phyloP scores from a whole-genome alignment of 163 green algal genomes.

The Chlamydomonas reinhardtii region DNA sequence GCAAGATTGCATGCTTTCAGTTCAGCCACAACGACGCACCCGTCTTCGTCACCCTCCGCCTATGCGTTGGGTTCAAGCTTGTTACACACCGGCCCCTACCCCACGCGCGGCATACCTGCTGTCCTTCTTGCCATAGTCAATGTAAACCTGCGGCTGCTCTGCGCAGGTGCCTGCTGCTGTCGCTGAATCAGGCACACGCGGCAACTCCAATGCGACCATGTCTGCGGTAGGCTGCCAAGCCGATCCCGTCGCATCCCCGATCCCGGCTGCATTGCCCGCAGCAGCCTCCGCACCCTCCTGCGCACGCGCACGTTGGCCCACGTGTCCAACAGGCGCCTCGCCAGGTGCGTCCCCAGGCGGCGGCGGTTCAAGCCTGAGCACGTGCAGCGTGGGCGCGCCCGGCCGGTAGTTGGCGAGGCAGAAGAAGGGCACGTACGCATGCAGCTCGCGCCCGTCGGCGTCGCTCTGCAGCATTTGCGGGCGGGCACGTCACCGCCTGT shows the following conservation, averaged over 20 bases:
- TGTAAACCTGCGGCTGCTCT: constrained; percentile 41
- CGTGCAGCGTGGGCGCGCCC: background rate
- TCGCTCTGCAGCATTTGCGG: background rate
- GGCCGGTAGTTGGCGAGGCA: constrained; percentile 60
- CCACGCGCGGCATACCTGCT: too few species aligned
- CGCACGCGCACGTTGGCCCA: too few species aligned
- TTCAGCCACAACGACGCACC: too few species aligned
- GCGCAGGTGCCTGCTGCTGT: background rate
- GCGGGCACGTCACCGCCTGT: too few species aligned
- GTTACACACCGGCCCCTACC: too few species aligned
- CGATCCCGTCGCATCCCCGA: background rate
- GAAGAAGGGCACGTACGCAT: constrained; percentile 57
- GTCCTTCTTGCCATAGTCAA: constrained; percentile 61
- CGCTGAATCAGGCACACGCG: background rate
- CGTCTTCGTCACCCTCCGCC: too few species aligned
- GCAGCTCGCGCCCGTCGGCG: constrained; percentile 18
- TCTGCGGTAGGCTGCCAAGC: background rate
- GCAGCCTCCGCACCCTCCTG: too few species aligned
- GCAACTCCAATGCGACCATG: constrained; percentile 4
- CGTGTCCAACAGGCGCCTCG: background rate
- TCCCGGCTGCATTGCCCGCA: background rate
- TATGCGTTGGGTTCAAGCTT: too few species aligned
- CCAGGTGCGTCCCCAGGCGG: constrained; percentile 16
- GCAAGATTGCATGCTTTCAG: too few species aligned
- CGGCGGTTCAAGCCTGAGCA: background rate